phyloP scores from a whole-genome alignment of 2,329 filamentous ascomycete species.

The Alternaria burnsii region DNA sequence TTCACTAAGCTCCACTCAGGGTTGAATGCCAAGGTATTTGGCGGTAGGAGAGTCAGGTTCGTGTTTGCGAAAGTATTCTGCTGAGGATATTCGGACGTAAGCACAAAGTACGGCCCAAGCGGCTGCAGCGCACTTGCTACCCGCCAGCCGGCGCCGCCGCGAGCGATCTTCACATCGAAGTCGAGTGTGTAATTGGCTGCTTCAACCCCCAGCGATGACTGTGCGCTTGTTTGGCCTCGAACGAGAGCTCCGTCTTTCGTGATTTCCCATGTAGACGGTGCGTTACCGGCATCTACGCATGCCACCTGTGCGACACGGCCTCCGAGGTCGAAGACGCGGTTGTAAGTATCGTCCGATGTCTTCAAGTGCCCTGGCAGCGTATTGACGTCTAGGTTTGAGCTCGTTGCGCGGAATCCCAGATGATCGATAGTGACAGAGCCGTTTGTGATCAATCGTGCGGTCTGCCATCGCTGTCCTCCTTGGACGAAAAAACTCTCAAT shows the following conservation, averaged over 20 bases:
- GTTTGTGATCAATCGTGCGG: conserved; percentile 49
- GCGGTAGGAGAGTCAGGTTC: too few relatives aligned
- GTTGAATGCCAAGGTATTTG: too few relatives aligned
- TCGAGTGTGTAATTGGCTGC: not conserved
- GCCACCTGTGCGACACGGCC: conserved; percentile 34
- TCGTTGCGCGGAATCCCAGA: conserved; percentile 46
- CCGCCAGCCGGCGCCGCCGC: not conserved
- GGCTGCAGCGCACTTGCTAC: not conserved
- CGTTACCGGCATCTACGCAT: conserved; percentile 51
- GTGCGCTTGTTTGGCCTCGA: conserved; percentile 42
- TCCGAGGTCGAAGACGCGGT: conserved; percentile 39
- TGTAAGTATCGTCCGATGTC: too few relatives aligned
- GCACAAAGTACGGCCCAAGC: not conserved
- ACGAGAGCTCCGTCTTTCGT: conserved; percentile 49
- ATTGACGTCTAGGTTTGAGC: not conserved
- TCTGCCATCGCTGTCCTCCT: conserved; percentile 55
- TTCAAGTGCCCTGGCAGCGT: too few relatives aligned
- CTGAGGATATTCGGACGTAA: conserved; percentile 5
- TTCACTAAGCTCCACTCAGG: too few relatives aligned
- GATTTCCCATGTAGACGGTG: conserved; percentile 43
- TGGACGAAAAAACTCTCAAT: conserved; percentile 50
- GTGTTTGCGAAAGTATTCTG: not conserved
- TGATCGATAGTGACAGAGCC: conserved; percentile 41
- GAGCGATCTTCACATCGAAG: too few relatives aligned
- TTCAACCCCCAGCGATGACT: not conserved